Base-by-base conservation (phyloP, 306 rosid genomes). In the Glycine tomentella region DNA sequence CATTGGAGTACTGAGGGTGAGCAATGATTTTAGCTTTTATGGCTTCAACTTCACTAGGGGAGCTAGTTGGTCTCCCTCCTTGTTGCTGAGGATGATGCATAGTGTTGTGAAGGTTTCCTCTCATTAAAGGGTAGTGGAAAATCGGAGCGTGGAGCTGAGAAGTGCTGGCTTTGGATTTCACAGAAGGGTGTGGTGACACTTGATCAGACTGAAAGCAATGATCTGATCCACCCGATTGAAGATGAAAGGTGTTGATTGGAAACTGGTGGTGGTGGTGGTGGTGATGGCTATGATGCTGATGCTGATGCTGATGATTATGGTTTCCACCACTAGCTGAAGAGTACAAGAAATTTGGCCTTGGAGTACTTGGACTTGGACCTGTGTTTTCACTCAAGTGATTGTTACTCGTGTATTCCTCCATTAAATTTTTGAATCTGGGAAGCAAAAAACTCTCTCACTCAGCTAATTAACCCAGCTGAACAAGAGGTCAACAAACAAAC, bases 1-100 rank as follows among this genome's bases (percentile, higher is more conserved):
- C 94, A 81, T 82, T 93, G 15, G 97, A 89, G 82, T 93, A 96
- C 59, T 92, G 98, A 80, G 98, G 99, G 65, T 96, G 99, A 73
- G 94, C 93, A 56, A 92, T 75, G 88, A 96, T 96, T 90, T 93
- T 93, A 3, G 97, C 97, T 82, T 96, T 93, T 9, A 96, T 90
- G 42, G 87, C 90, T 77, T 96, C 97, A n/a, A 87, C 87, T 73
- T 95, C 96, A 3, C 31, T 69, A 10, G 90, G 42, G 38, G 74
- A 69, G 56, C 2, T 69, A 0, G 74, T 82, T 6, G 86, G 85
- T 11, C 81, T 83, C 4, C 84, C 82, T 61, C 85, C 76, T 34
- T 58, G 20, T 45, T 36, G 63, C 15, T 77, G 86, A 42, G 86
- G 68, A 7, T 33, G 70, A 36, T 64, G 87, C 77, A 81, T 62